These are phyloP conservation scores for Quercus berberidifolia DNA, from an alignment of 306 rosid species.

Conservation along the genomic window DNA sequence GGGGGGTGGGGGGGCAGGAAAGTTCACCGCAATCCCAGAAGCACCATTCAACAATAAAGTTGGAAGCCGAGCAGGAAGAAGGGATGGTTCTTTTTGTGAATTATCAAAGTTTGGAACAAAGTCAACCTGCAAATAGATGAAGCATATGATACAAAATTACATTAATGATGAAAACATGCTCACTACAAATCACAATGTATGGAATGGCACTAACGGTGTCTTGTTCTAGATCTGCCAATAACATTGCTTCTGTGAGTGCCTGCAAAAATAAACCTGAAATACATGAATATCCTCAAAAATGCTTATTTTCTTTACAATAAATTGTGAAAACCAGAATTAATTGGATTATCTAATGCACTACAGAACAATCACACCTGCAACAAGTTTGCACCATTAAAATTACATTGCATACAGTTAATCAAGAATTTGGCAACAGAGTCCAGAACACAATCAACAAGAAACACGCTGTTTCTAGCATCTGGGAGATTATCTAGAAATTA, in stretches of 20 bases:
- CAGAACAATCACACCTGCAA: not conserved
- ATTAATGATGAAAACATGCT: conserved; percentile 9
- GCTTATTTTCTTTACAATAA: not conserved
- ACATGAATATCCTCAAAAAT: conserved; percentile 11
- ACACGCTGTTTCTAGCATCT: not conserved
- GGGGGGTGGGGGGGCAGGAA: not conserved
- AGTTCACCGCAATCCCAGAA: conserved; percentile 95
- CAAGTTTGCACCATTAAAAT: not conserved
- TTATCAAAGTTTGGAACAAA: conserved; percentile 88
- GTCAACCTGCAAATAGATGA: conserved; percentile 64
- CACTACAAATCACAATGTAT: conserved; percentile 11
- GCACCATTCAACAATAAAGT: conserved; percentile 88
- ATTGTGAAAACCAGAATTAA: not conserved
- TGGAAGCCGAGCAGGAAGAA: conserved; percentile 95
- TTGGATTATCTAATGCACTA: not conserved
- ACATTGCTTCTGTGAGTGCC: conserved; percentile 84
- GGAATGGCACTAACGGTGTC: conserved; percentile 66
- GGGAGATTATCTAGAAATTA: not conserved
- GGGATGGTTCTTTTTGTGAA: conserved; percentile 90
- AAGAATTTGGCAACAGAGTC: not conserved
- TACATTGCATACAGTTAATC: not conserved
- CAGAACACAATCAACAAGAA: not conserved
- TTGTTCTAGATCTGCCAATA: conserved; percentile 76
- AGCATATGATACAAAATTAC: conserved; percentile 12
- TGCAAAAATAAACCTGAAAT: conserved; percentile 42